These are phyloP conservation scores for Xerocomellus intermedius DNA, from an alignment of 768 basidiomycete genomes.

Conservation along the genomic window DNA sequence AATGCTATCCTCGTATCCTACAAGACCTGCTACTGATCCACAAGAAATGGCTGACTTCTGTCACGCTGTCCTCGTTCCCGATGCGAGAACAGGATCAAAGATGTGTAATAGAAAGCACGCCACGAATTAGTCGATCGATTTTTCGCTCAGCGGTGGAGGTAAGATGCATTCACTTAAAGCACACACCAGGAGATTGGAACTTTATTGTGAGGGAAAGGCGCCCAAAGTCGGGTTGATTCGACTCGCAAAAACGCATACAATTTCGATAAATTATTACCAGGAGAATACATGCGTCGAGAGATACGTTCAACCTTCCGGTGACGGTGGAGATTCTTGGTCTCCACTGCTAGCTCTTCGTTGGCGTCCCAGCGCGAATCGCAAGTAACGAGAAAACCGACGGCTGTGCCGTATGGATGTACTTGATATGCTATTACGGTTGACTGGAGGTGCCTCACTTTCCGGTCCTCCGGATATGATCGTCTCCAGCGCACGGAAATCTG, in stretches of 20 bases:
- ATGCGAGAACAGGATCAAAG: neutral
- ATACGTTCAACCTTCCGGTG: slow-evolving; percentile 8
- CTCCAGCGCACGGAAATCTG: slow-evolving; percentile 62
- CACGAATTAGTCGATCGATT: neutral
- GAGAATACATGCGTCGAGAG: neutral
- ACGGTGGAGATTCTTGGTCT: slow-evolving; percentile 26
- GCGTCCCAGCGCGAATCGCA: slow-evolving; percentile 50
- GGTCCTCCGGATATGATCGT: slow-evolving; percentile 46
- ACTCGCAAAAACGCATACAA: neutral
- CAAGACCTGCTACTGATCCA: neutral
- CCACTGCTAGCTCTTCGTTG: slow-evolving; percentile 41
- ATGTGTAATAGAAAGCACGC: neutral
- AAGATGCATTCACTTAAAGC: neutral
- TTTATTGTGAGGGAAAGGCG: neutral
- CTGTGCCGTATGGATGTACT: slow-evolving; percentile 27
- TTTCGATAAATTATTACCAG: neutral
- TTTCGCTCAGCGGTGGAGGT: neutral
- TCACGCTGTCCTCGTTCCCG: neutral
- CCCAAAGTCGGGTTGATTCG: neutral
- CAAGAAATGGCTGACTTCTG: neutral
- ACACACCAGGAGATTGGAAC: neutral
- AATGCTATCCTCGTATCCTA: neutral
- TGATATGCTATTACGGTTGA: slow-evolving; percentile 14
- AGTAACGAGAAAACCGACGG: slow-evolving; percentile 57
- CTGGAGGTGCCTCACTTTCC: slow-evolving; percentile 12